A percentile compares a stretch with the other conserved stretches of the same genome.
phyloP scores from a whole-genome alignment of 768 basidiomycete species.

The Podaxis carcinomalis region DNA sequence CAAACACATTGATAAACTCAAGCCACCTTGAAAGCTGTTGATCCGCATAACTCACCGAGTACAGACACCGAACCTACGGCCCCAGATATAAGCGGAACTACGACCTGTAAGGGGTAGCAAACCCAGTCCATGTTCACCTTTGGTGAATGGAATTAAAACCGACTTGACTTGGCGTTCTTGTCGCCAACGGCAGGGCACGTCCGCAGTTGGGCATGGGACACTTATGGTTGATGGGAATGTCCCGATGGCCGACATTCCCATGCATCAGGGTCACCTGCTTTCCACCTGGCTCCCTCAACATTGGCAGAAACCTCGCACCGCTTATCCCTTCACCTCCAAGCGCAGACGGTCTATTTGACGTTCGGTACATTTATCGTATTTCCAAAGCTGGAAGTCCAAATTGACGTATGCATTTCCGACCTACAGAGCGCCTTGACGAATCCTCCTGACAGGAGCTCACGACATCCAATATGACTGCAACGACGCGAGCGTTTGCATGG shows the following conservation, averaged over 20 bases:
- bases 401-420: background rate
- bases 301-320: background rate
- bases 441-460: background rate
- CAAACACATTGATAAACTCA: too few relatives aligned
- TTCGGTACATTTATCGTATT: background rate
- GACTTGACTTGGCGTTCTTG: too few relatives aligned
- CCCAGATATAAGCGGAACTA: too few relatives aligned
- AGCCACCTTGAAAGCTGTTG: too few relatives aligned
- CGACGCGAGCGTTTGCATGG: conserved; percentile 2
- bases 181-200: too few relatives aligned
- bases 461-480: background rate
- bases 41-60: too few relatives aligned
- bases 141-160: too few relatives aligned
- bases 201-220: too few relatives aligned
- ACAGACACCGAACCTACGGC: too few relatives aligned
- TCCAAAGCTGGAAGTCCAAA: background rate
- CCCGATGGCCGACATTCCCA: background rate
- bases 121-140: too few relatives aligned
- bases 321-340: background rate
- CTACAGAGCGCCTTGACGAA: background rate
- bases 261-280: background rate
- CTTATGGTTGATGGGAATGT: background rate
- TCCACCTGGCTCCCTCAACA: background rate
- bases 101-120: too few relatives aligned
- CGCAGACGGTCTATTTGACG: background rate